Conservation (phyloP, 202 grass and related monocot species). For the Musa balbisiana region DNA sequence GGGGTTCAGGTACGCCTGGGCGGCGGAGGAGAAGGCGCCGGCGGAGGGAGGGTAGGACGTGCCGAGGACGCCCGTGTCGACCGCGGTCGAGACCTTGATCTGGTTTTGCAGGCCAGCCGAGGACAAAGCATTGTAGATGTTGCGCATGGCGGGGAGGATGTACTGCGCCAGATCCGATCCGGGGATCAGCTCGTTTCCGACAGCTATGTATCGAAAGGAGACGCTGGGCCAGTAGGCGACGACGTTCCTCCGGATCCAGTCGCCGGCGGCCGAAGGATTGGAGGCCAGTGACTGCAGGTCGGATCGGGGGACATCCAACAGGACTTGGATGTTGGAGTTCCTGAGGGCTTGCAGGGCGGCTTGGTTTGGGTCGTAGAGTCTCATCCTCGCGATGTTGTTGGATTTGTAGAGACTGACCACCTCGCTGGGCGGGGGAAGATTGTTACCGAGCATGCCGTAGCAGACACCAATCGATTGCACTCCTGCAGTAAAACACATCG, state of each 20-base stretch:
- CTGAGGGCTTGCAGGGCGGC: neutral
- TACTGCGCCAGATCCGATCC: neutral
- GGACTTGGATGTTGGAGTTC: neutral
- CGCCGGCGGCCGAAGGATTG: neutral
- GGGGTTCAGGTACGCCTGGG: neutral
- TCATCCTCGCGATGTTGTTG: neutral
- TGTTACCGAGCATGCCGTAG: neutral
- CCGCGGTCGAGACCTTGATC: neutral
- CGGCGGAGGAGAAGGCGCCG: neutral
- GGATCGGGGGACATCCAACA: neutral
- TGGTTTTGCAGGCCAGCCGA: neutral
- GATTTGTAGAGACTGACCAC: neutral
- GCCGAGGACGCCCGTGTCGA: neutral
- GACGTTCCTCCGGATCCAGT: neutral
- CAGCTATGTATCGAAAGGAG: neutral
- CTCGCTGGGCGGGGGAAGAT: neutral
- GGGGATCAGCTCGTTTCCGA: slow-evolving; percentile 2
- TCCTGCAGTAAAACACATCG: neutral
- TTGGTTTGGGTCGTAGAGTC: neutral
- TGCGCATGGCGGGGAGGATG: neutral
- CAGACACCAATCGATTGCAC: slow-evolving; percentile 2
- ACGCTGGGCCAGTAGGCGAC: neutral
- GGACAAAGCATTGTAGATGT: neutral
- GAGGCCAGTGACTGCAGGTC: neutral
- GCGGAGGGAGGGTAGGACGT: neutral